Base-by-base conservation (phyloP, 192 early-diverging fungal genomes). In the Entomortierella parvispora region DNA sequence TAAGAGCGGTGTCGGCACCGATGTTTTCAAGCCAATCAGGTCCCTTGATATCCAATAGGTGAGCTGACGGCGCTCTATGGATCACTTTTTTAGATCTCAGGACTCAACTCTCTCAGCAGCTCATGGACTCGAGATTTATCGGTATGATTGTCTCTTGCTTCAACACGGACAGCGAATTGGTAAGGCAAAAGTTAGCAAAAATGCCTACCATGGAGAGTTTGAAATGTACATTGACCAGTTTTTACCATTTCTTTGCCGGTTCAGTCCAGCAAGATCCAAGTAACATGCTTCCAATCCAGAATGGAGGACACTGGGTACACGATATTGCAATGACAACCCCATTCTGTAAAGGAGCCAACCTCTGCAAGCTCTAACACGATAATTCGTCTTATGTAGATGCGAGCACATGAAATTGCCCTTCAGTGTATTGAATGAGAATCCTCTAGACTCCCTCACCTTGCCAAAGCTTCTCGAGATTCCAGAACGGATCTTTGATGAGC, bases 61-160 rank as follows among this genome's bases (percentile, higher is more conserved):
- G n/a, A n/a, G n/a, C n/a, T n/a, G n/a, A n/a, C n/a, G n/a, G n/a
- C n/a, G n/a, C n/a, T n/a, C n/a, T 49, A 14, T 22, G 1, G 23
- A 14, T 50, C 20, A 22, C 1, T 47, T 17, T 29, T 7, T 47
- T 58, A 83, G 85, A 86, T 50, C 56, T 86, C 11, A 60, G 79
- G 25, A 86, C 85, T 0, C 85, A 86, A 18, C 63, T 80, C 2
- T 76, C 81, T 4, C 83, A 86, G 43, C 85, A 86, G 43, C 40
- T 72, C 23, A 84, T 86, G 85, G 85, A 86, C 34, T 34, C 53
- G 10, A 66, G 81, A 34, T 86, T 86, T 34, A 81, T 86, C 45
- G 85, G 85, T 1, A 65, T 86, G 52, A 86, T 86, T 59, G 69
- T 86, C 0, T 86, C 85, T 1, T 84, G 82, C 50, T 86, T 86